These are phyloP conservation scores for Geosmithia putterillii DNA, from an alignment of 2,329 filamentous ascomycete genomes.

Conservation along the genomic window DNA sequence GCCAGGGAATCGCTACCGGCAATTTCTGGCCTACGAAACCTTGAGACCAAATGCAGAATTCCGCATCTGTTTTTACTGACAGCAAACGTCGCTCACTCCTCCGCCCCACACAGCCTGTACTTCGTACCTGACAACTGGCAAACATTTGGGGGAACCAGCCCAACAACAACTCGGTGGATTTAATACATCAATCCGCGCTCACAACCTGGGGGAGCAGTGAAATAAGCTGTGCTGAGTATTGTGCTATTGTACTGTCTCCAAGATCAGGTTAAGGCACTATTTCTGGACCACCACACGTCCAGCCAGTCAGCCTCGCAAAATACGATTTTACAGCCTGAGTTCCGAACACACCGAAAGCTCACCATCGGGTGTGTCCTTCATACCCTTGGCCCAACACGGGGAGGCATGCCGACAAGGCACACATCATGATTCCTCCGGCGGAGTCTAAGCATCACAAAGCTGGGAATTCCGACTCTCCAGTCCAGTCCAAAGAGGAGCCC, in stretches of 20 bases:
- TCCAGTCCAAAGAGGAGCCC: neutral
- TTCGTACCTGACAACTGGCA: too few species aligned
- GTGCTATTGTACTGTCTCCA: neutral
- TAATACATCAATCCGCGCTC: neutral
- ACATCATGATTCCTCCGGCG: neutral
- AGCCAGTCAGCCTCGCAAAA: neutral
- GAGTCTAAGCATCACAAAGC: neutral
- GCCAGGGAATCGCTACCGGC: too few species aligned
- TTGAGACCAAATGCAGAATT: too few species aligned
- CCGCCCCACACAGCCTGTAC: too few species aligned
- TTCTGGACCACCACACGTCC: neutral
- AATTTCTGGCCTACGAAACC: too few species aligned
- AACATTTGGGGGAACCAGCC: too few species aligned
- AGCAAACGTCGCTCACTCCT: too few species aligned
- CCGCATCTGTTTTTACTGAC: too few species aligned
- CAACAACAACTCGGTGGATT: neutral
- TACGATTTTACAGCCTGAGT: neutral
- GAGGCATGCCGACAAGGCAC: neutral
- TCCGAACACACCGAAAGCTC: neutral
- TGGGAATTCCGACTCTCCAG: neutral
- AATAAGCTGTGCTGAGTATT: neutral
- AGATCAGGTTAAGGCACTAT: neutral
- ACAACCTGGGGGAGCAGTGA: neutral
- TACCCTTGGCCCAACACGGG: neutral
- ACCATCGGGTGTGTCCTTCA: neutral